Base-by-base conservation (phyloP, 169 alveolate species). In the Plasmodium ovale region DNA sequence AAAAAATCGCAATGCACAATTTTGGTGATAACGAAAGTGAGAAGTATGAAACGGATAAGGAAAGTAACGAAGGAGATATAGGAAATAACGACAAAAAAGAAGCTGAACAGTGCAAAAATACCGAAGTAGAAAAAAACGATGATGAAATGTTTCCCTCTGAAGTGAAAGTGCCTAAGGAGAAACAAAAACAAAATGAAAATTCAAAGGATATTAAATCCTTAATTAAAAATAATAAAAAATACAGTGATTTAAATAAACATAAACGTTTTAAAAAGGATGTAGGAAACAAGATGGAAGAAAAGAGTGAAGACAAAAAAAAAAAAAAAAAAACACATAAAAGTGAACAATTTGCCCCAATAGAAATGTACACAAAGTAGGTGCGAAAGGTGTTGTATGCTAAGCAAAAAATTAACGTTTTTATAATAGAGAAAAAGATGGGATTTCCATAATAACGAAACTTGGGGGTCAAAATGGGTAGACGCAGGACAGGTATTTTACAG, bases 121-220 rank as follows among this genome's bases (percentile, higher is more conserved):
- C 14, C 25, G 25, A 5, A 14, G 12, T 16, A 2, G 71, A 60
- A 60, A 49, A 31, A 29, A 60, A 12, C 25, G 39, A 27, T 29
- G 31, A 23, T 29, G 51, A 60, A 60, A 60, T 16, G 14, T n/a
- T n/a, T n/a, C 25, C 25, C 3, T 29, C 2, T n/a, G 47, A 33
- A 60, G 1, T 31, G 14, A 33, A 33, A 60, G 14, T 0, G 25
- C 7, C 5, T 60, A 33, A 56, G 12, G 67, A 56, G 25, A 56
- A 60, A 0, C 49, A 29, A 60, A 60, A 29, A 27, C 71, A 60
- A 60, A 60, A 60, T 60, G 71, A 60, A 54, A 7, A 54, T 10
- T 54, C 31, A 16, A 54, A 21, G 0, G 25, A 54, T 54, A 54
- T 3, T 59, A 29, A 59, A 25, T 59, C 1, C 16, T 4, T 29